Conservation (phyloP, 495 filamentous ascomycete genomes). For the Pseudomonodictys pantanalensis region DNA sequence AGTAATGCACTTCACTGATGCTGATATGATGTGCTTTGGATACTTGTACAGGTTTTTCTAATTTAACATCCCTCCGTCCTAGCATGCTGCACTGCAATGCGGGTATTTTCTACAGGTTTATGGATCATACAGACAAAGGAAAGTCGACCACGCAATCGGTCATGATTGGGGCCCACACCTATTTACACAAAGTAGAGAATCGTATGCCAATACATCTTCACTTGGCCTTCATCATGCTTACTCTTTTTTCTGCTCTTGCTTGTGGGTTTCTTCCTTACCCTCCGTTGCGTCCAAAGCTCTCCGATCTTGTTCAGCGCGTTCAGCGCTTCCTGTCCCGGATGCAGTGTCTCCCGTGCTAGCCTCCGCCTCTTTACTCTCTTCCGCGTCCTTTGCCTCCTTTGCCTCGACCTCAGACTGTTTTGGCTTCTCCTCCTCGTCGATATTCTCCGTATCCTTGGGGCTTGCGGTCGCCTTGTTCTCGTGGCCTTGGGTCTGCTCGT, state of each 20-base stretch:
- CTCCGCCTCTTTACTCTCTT: slow-evolving; percentile 11
- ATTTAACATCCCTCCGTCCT: too few species aligned
- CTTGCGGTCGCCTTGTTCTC: slow-evolving; percentile 51
- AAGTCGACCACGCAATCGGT: not conserved
- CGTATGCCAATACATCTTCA: not conserved
- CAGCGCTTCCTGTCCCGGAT: slow-evolving; percentile 1
- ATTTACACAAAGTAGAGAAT: slow-evolving; percentile 14
- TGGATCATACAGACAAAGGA: not conserved
- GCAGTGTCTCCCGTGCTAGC: slow-evolving; percentile 17
- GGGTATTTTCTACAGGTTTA: slow-evolving; percentile 5
- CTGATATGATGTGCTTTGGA: too few species aligned
- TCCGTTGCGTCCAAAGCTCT: slow-evolving; percentile 6
- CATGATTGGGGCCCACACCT: not conserved
- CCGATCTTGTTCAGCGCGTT: slow-evolving; percentile 21
- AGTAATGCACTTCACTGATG: too few species aligned
- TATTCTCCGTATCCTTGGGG: slow-evolving; percentile 73
- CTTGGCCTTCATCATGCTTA: not conserved
- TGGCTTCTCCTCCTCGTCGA: slow-evolving; percentile 73
- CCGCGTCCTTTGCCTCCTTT: slow-evolving; percentile 35
- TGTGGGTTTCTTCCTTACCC: slow-evolving; percentile 40
- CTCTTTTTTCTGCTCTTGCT: slow-evolving; percentile 40
- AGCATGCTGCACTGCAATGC: too few species aligned
- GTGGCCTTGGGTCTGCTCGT: slow-evolving; percentile 78
- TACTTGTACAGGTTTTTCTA: too few species aligned
- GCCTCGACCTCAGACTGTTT: slow-evolving; percentile 38